These are phyloP conservation scores for Croton laevigatus DNA, from an alignment of 441 rosid genomes.

Conservation along the genomic window DNA sequence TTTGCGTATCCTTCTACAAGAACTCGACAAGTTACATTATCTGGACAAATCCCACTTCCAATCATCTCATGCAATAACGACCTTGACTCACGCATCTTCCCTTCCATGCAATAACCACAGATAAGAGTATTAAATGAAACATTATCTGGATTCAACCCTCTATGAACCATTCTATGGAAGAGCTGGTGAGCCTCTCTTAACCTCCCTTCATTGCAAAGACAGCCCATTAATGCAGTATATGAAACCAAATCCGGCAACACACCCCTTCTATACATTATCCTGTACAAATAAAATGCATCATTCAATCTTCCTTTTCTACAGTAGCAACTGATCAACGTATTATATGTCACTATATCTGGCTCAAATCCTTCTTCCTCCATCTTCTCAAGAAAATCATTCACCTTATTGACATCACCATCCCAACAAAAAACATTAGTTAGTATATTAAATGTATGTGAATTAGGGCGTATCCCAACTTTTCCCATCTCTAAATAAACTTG, in stretches of 20 bases:
- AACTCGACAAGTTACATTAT: conserved; percentile 51
- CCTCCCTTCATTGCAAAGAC: conserved; percentile 74
- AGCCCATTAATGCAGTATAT: conserved; percentile 61
- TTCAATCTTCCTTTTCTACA: conserved; percentile 63
- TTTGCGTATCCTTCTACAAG: conserved; percentile 56
- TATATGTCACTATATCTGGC: conserved; percentile 84
- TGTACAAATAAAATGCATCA: conserved; percentile 74
- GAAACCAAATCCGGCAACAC: conserved; percentile 75
- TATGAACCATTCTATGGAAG: conserved; percentile 62
- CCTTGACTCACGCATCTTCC: conserved; percentile 56
- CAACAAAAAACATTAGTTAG: conserved; percentile 63
- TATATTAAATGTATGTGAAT: conserved; percentile 68
- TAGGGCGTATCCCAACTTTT: conserved; percentile 54
- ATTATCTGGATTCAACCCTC: conserved; percentile 61
- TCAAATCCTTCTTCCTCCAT: conserved; percentile 95
- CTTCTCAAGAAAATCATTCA: conserved; percentile 73
- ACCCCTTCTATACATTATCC: conserved; percentile 65
- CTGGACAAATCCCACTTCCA: conserved; percentile 54
- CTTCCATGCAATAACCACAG: conserved; percentile 66
- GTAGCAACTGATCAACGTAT: conserved; percentile 71
- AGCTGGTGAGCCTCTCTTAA: conserved; percentile 76
- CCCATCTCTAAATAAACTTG: conserved; percentile 62
- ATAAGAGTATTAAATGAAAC: conserved; percentile 72
- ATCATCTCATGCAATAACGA: conserved; percentile 62
- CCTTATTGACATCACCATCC: conserved; percentile 41